Evolutionary conservation across 2,329 filamentous ascomycete species (phyloP).

Genomic region (Talaromyces amestolkiae): DNA sequence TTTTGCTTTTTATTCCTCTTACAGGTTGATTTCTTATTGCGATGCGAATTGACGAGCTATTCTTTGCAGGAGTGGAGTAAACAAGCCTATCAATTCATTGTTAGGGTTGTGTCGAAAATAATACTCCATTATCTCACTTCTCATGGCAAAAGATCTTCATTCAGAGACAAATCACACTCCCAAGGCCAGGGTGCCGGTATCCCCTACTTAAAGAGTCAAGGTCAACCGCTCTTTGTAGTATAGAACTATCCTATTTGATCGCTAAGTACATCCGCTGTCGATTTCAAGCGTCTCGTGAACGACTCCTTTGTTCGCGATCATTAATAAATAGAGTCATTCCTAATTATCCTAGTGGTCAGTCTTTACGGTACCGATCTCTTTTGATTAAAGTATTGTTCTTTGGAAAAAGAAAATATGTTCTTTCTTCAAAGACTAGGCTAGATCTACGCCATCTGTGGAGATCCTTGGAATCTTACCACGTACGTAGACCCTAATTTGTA

Average conservation of each 20-base stretch:
- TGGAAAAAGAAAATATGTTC: not conserved
- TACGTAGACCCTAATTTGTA: not conserved
- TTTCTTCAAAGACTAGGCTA: not conserved
- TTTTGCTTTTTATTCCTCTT: not conserved
- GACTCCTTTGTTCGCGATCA: not conserved
- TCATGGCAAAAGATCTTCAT: not conserved
- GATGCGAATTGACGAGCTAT: not conserved
- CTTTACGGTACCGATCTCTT: not conserved
- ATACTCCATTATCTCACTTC: constrained; percentile 3
- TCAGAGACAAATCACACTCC: not conserved
- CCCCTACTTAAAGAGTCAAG: not conserved
- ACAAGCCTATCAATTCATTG: not conserved
- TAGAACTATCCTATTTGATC: not conserved
- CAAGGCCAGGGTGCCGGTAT: constrained; percentile 1
- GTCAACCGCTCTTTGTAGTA: not conserved
- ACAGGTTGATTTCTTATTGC: not conserved
- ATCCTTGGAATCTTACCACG: not conserved
- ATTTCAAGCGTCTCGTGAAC: not conserved
- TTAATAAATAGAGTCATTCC: not conserved
- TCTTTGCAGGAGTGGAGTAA: not conserved
- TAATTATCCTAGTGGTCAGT: not conserved
- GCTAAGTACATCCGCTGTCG: not conserved
- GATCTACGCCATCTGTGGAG: not conserved
- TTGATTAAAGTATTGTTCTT: not conserved
- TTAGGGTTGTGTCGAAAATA: constrained; percentile 1